A percentile compares a stretch with the other conserved stretches of the same genome.
Evolutionary conservation across 257 asterid genomes (phyloP).

Genomic region (Henckelia pumila): DNA sequence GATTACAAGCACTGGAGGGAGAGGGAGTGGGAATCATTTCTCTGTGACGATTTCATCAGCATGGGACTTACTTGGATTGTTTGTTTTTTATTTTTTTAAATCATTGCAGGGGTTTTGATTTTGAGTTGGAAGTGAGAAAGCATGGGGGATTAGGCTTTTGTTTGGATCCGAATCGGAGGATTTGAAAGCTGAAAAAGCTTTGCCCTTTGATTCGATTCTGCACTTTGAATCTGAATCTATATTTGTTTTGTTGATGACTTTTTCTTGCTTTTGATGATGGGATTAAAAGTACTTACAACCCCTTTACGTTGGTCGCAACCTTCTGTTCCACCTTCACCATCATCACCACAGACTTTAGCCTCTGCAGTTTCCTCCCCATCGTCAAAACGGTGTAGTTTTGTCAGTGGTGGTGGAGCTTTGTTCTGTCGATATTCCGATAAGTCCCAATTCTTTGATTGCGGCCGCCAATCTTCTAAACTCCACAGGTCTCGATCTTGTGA

Average conservation of each 20-base stretch:
- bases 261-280: slow-evolving; percentile 42
- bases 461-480: slow-evolving; percentile 34
- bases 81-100: slow-evolving; percentile 26
- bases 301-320: slow-evolving; percentile 72
- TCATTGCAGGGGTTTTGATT: slow-evolving; percentile 43
- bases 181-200: slow-evolving; percentile 1
- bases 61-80: slow-evolving; percentile 29
- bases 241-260: slow-evolving; percentile 4
- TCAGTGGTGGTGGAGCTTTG: slow-evolving; percentile 44
- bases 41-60: slow-evolving; percentile 8
- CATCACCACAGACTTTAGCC: slow-evolving; percentile 62
- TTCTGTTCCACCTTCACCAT: slow-evolving; percentile 65
- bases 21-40: slow-evolving; percentile 21
- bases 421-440: slow-evolving; percentile 39
- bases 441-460: slow-evolving; percentile 32
- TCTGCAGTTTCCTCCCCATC: slow-evolving; percentile 60
- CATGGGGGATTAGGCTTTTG: slow-evolving; percentile 13
- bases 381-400: slow-evolving; percentile 43
- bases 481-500: slow-evolving; percentile 49
- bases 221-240: not conserved
- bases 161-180: slow-evolving; percentile 31
- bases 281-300: slow-evolving; percentile 54
- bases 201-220: not conserved
- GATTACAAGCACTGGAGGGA: slow-evolving; percentile 25
- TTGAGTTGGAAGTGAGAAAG: slow-evolving; percentile 33